These are phyloP conservation scores for Dentipellis sp. DNA, from an alignment of 768 basidiomycete genomes.

Conservation along the genomic window DNA sequence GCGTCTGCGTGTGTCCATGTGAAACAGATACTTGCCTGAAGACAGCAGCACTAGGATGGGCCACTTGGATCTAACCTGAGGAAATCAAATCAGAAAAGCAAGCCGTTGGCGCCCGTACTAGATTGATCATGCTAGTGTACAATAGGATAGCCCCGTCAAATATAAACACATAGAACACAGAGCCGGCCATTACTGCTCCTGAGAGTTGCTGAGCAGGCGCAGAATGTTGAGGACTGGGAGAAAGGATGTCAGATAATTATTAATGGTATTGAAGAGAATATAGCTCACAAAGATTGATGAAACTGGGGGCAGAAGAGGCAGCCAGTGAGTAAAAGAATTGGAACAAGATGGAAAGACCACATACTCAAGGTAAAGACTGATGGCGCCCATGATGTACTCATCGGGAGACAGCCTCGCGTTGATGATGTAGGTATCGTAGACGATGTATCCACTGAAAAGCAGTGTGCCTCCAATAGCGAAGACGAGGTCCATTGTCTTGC, in stretches of 20 bases:
- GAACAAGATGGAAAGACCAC: conserved; percentile 11
- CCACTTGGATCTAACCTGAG: too few relatives aligned
- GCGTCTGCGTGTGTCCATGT: too few relatives aligned
- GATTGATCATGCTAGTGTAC: too few relatives aligned
- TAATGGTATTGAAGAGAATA: conserved; percentile 10
- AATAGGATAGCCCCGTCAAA: too few relatives aligned
- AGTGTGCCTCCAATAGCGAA: conserved; percentile 72
- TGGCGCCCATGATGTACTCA: conserved; percentile 85
- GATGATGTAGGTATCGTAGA: conserved; percentile 88
- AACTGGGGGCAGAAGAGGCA: conserved; percentile 20
- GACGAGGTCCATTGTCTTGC: conserved; percentile 69
- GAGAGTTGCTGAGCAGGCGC: conserved; percentile 58
- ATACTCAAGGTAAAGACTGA: conserved; percentile 84
- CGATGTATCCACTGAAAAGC: conserved; percentile 83
- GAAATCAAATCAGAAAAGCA: too few relatives aligned
- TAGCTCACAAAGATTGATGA: conserved; percentile 70
- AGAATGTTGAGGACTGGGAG: conserved; percentile 62
- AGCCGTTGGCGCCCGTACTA: too few relatives aligned
- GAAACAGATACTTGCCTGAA: too few relatives aligned
- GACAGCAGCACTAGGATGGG: too few relatives aligned
- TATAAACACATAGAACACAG: too few relatives aligned
- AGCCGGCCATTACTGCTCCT: conserved; percentile 26
- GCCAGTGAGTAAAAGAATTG: not conserved
- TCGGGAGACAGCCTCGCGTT: conserved; percentile 85
- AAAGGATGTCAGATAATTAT: not conserved